Conservation (phyloP, 352 stramenopile genomes). For the Globisporangium splendens region DNA sequence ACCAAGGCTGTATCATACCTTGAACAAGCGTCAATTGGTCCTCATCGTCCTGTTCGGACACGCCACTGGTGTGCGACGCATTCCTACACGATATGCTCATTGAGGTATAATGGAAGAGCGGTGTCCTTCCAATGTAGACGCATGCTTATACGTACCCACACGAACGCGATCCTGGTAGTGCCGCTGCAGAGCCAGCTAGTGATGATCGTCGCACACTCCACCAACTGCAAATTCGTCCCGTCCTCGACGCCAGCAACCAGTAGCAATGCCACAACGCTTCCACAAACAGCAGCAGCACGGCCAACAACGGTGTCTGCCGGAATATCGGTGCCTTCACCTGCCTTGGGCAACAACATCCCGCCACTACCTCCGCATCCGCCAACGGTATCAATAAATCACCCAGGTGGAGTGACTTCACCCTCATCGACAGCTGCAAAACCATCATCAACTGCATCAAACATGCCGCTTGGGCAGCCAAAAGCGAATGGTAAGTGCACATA, state of each 20-base stretch:
- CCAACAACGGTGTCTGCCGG: not conserved
- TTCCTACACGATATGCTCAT: not conserved
- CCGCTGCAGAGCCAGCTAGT: not conserved
- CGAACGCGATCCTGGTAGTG: not conserved
- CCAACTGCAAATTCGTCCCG: conserved; percentile 28
- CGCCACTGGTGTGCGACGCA: not conserved
- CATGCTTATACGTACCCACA: no score
- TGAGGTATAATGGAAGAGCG: no score
- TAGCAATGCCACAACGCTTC: not conserved
- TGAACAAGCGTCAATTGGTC: conserved; percentile 62
- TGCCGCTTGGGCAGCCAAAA: not conserved
- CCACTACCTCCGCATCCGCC: conserved; percentile 49
- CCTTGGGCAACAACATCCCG: conserved; percentile 28
- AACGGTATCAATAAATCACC: not conserved
- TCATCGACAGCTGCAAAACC: not conserved
- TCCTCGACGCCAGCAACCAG: not conserved
- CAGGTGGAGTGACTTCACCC: not conserved
- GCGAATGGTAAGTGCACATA: not conserved
- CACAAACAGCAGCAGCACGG: conserved; percentile 2
- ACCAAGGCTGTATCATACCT: conserved; percentile 20
- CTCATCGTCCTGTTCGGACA: conserved; percentile 26
- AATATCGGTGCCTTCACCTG: not conserved
- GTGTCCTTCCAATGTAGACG: no score
- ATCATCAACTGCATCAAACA: not conserved
- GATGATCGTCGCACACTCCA: no score